Evolutionary conservation across 805 yeast species (phyloP).

Genomic region (Saccharomyces kudriavzevii): DNA sequence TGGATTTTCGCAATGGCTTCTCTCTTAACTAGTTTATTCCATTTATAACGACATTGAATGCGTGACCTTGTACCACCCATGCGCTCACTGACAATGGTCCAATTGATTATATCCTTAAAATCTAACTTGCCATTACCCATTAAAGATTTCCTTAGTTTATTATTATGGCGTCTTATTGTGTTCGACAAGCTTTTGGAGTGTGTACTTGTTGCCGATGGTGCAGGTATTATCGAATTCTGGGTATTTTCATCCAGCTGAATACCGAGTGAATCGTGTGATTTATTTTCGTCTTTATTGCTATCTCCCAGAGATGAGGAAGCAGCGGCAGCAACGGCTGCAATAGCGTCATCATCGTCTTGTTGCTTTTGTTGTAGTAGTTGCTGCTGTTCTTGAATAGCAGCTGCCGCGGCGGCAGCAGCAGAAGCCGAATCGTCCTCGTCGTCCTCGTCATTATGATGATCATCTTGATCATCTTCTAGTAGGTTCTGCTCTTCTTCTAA

Average conservation of each 20-base stretch:
- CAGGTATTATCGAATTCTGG: background rate
- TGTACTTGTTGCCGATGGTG: background rate
- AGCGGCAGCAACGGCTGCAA: background rate
- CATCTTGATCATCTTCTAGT: background rate
- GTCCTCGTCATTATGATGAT: conserved; percentile 1
- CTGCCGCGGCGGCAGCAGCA: background rate
- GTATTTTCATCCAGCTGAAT: background rate
- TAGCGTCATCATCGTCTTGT: background rate
- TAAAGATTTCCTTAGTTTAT: background rate
- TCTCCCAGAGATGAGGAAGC: background rate
- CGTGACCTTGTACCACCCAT: conserved; percentile 81
- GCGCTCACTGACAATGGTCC: conserved; percentile 78
- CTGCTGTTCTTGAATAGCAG: conserved; percentile 7
- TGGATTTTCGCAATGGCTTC: conserved; percentile 38
- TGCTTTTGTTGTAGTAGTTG: background rate
- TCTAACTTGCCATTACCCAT: conserved; percentile 8
- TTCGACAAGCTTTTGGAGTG: background rate
- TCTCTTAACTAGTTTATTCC: conserved; percentile 66
- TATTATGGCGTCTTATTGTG: background rate
- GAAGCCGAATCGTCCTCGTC: conserved; percentile 8
- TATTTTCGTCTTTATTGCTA: background rate
- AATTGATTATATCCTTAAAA: conserved; percentile 46
- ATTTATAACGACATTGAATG: conserved; percentile 86
- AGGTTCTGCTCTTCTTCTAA: background rate
- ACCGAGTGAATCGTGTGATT: background rate